These are phyloP conservation scores for Hypoxylon sp. DNA, from an alignment of 2,329 filamentous ascomycete species.

Conservation along the genomic window DNA sequence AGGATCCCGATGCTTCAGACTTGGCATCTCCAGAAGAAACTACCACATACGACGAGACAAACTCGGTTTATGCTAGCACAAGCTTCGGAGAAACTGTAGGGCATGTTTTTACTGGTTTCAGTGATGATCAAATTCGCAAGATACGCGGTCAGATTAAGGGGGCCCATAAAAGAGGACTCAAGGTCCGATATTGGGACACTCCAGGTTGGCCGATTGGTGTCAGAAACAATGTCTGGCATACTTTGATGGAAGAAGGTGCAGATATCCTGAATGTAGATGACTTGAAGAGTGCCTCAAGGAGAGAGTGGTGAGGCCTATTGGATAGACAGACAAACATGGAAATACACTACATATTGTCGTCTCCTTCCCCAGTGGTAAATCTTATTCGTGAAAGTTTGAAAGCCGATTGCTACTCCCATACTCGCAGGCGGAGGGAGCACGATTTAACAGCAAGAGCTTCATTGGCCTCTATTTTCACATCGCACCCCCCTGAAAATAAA, in stretches of 20 bases:
- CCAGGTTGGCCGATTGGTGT: slow-evolving; percentile 68
- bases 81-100: slow-evolving; percentile 65
- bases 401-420: not conserved
- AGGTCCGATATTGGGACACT: slow-evolving; percentile 71
- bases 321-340: not conserved
- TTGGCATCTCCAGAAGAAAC: slow-evolving; percentile 19
- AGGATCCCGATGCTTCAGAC: slow-evolving; percentile 53
- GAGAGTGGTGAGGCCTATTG: slow-evolving; percentile 54
- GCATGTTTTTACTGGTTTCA: slow-evolving; percentile 59
- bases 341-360: not conserved
- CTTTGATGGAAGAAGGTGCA: slow-evolving; percentile 67
- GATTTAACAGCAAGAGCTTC: not conserved
- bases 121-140: slow-evolving; percentile 56
- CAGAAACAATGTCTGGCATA: slow-evolving; percentile 69
- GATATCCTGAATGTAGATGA: slow-evolving; percentile 74
- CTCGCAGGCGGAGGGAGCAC: not conserved
- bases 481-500: no score
- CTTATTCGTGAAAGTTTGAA: not conserved
- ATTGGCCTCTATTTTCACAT: not conserved
- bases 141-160: slow-evolving; percentile 60
- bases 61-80: slow-evolving; percentile 72
- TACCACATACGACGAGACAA: slow-evolving; percentile 59
- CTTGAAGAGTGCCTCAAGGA: slow-evolving; percentile 60
- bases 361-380: not conserved
- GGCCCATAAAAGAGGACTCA: slow-evolving; percentile 64